Percentiles rank a stretch among this genome's conserved stretches.
These are phyloP conservation scores for Monascus purpureus DNA, from an alignment of 495 filamentous ascomycete species.

Conservation along the genomic window DNA sequence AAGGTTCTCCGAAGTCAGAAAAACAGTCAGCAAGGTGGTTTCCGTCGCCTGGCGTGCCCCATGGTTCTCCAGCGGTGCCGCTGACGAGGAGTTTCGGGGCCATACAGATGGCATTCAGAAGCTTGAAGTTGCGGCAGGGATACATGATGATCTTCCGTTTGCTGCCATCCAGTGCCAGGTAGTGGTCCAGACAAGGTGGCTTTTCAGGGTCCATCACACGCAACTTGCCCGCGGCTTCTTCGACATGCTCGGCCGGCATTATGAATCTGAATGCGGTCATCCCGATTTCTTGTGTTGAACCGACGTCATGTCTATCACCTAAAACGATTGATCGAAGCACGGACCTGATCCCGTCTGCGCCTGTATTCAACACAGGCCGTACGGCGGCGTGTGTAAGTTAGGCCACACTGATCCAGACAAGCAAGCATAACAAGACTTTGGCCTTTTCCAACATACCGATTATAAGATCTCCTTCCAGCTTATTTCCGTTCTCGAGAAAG, in stretches of 20 bases:
- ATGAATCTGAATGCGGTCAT: constrained; percentile 1
- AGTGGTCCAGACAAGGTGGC: background rate
- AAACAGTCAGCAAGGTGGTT: constrained; percentile 3
- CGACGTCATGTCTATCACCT: constrained; percentile 1
- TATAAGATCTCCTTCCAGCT: constrained; percentile 3
- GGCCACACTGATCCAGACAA: too few species aligned
- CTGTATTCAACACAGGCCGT: constrained; percentile 1
- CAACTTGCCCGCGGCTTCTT: background rate
- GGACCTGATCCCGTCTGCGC: constrained; percentile 4
- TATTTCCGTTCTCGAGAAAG: background rate
- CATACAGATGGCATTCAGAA: constrained; percentile 3
- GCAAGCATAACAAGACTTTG: too few species aligned
- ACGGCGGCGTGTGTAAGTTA: too few species aligned
- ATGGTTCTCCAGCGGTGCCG: background rate
- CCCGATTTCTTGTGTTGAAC: background rate
- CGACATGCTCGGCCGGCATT: background rate
- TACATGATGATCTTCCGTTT: constrained; percentile 3
- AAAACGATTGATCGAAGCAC: constrained; percentile 1
- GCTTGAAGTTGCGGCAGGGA: constrained; percentile 3
- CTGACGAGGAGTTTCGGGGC: constrained; percentile 1
- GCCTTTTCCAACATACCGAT: too few species aligned
- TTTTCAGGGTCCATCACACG: constrained; percentile 1
- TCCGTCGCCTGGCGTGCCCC: constrained; percentile 1
- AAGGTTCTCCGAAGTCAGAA: constrained; percentile 2
- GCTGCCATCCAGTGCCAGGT: constrained; percentile 1